Base-by-base conservation (phyloP, 495 filamentous ascomycete genomes). In the Tuber borchii region DNA sequence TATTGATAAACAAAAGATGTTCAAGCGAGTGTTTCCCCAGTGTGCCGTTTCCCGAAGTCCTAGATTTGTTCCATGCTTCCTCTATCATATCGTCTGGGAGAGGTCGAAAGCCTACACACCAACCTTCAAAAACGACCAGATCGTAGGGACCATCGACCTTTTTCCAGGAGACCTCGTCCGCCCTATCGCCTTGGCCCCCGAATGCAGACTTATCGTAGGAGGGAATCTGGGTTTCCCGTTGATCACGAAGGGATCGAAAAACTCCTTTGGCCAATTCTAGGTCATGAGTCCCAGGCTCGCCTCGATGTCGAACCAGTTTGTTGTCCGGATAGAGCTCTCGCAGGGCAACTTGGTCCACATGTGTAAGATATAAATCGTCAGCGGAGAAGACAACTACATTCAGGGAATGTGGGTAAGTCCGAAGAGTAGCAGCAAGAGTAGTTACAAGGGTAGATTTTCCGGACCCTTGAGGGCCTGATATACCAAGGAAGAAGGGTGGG, bases 361-460 rank as follows among this genome's bases (percentile, higher is more conserved):
- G 91, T 5, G 90, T 86, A 73, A 96, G 88, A 83, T 97, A 97
- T 74, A 97, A 89, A 84, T 98, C 94, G 83, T 97, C 95, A 74
- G 97, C 93, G 81, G 92, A 94, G 80, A 93, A 87, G 12, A 94
- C 92, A 46, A 92, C 86, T 7, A 92, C 93, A 73, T 89, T 85
- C 56, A 97, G 87, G 16, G 86, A 87, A 83, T 93, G 88, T 2
- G 89, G 90, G 39, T 88, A 86, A n/a, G 87, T 86, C 73, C 86
- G 86, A 48, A 97, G 88, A n/a, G 88, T 90, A 31, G 87, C 80
- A 70, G 89, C 85, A 34, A 97, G 88, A 14, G 87, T 87, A 42
- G 89, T 88, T 9, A 94, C 94, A 79, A 97, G 87, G 5, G 94
- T 94, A 1, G 94, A 95, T 85, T 98, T 98, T 61, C 95, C 95